Evolutionary conservation across 2,329 filamentous ascomycete species (phyloP), one percentile per base, ranked within the genome.

Genomic region (Sarocladium brachiariae): DNA sequence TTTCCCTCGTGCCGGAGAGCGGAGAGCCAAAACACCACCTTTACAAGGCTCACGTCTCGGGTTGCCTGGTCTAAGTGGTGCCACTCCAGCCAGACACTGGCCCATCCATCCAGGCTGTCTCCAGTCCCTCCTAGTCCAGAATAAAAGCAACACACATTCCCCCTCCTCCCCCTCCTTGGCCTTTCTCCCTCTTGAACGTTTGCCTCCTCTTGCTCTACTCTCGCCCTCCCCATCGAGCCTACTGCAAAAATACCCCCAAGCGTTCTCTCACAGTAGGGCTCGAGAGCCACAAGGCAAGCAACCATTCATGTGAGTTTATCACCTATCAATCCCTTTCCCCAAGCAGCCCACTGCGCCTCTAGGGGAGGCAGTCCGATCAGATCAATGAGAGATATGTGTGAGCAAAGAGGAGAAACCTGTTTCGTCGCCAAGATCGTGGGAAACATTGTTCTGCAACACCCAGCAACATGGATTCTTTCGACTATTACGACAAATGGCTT

Each of bases 101-200:
- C 33, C 43, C 25, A 31, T 47, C 31, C 39, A 25, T n/a, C 27
- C 7, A 30, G n/a, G n/a, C n/a, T n/a, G n/a, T n/a, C 27, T 30
- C 27, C 27, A 30, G 27, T 30, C 39, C 47, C 38, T 34, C 45
- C 39, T 45, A 25, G 27, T 33, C 43, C 24, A 50, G 48, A 55
- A 56, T 53, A 57, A 57, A 52, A 55, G 49, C 41, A 37, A 52
- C 43, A 54, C 45, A 43, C 24, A 34, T 49, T 51, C 51, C 51
- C 54, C 31, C 43, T 23, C 39, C 24, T 48, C 50, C 52, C 52
- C 53, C 21, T 25, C 43, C 33, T 18, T 31, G 23, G 25, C 43
- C 43, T 33, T 47, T 33, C 43, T 47, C 19, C 14, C 21, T 25
- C 27, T 47, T 25, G 43, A 33, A 47, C 43, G 43, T 23, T 30